A percentile compares a stretch with the other conserved stretches of the same genome.
Evolutionary conservation across 2,329 filamentous ascomycete genomes (phyloP).

Genomic region (Alternaria conjuncta): DNA sequence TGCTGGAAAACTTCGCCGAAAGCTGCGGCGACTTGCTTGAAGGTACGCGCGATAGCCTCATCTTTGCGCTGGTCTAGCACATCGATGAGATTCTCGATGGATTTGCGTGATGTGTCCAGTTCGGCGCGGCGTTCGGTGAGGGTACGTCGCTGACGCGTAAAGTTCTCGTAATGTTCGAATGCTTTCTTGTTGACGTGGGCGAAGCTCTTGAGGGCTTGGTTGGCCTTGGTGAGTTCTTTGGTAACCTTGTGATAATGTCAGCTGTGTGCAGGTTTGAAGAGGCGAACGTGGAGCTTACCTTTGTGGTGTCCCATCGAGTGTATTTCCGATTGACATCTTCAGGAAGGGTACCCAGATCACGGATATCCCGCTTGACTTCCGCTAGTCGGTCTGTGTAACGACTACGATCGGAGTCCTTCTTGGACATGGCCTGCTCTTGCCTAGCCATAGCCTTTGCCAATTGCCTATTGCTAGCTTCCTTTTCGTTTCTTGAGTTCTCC

Average conservation of each 20-base stretch:
- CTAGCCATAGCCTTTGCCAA: slow-evolving; percentile 80
- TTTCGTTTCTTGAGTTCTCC: slow-evolving; percentile 65
- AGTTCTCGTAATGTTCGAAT: slow-evolving; percentile 98
- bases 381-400: slow-evolving; percentile 76
- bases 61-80: slow-evolving; percentile 95
- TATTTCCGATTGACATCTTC: slow-evolving; percentile 95
- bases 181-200: slow-evolving; percentile 99
- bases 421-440: slow-evolving; percentile 89
- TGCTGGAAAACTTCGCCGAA: slow-evolving; percentile 94
- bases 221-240: slow-evolving; percentile 81
- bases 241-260: slow-evolving; percentile 37
- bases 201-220: slow-evolving; percentile 93
- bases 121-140: slow-evolving; percentile 85
- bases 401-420: slow-evolving; percentile 87
- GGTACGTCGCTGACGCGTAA: slow-evolving; percentile 88
- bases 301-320: slow-evolving; percentile 78
- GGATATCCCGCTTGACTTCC: slow-evolving; percentile 86
- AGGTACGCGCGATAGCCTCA: slow-evolving; percentile 96
- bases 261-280: background rate
- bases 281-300: slow-evolving; percentile 55
- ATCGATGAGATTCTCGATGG: slow-evolving; percentile 90
- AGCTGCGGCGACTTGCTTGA: slow-evolving; percentile 95
- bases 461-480: slow-evolving; percentile 75
- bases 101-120: slow-evolving; percentile 82
- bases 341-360: slow-evolving; percentile 88